Conservation (phyloP, 805 yeast species). For the Zygosaccharomyces rouxii region DNA sequence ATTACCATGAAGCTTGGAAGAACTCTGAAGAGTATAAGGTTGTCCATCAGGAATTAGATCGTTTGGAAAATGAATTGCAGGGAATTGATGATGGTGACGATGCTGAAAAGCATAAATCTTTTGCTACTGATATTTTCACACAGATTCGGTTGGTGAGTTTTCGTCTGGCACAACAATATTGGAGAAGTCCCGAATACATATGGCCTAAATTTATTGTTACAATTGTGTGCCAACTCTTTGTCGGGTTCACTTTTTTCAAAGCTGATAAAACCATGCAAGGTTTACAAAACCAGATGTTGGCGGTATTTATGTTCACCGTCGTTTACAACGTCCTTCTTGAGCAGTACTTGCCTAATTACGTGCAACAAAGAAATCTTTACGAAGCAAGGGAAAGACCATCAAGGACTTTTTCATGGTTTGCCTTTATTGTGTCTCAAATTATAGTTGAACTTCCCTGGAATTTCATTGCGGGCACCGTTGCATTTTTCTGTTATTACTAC, state of each 20-base stretch:
- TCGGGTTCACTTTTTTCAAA: conserved; percentile 71
- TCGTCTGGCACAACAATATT: conserved; percentile 60
- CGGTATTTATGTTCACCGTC: conserved; percentile 64
- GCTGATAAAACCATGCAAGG: conserved; percentile 62
- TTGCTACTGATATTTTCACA: conserved; percentile 41
- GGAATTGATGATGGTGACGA: conserved; percentile 37
- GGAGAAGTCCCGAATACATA: conserved; percentile 61
- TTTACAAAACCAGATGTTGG: conserved; percentile 77
- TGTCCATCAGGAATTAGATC: conserved; percentile 54
- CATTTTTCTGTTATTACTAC: conserved; percentile 62
- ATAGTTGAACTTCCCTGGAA: conserved; percentile 67
- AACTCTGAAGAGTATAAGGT: conserved; percentile 58
- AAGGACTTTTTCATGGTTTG: conserved; percentile 62
- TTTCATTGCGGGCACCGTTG: conserved; percentile 53
- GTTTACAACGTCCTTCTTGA: conserved; percentile 53
- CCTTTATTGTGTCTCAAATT: conserved; percentile 58
- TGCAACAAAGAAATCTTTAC: conserved; percentile 58
- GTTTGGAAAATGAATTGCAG: conserved; percentile 58
- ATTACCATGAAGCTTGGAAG: conserved; percentile 74
- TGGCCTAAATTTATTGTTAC: conserved; percentile 58
- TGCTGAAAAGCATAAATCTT: conserved; percentile 34
- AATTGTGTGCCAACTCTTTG: conserved; percentile 52
- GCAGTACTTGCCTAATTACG: conserved; percentile 62
- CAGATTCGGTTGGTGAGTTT: conserved; percentile 46
- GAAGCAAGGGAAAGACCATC: conserved; percentile 74